Evolutionary conservation across 1,139 yeast species (phyloP), one percentile per base, ranked within the genome.

Genomic region (Geotrichum histeridarum): DNA sequence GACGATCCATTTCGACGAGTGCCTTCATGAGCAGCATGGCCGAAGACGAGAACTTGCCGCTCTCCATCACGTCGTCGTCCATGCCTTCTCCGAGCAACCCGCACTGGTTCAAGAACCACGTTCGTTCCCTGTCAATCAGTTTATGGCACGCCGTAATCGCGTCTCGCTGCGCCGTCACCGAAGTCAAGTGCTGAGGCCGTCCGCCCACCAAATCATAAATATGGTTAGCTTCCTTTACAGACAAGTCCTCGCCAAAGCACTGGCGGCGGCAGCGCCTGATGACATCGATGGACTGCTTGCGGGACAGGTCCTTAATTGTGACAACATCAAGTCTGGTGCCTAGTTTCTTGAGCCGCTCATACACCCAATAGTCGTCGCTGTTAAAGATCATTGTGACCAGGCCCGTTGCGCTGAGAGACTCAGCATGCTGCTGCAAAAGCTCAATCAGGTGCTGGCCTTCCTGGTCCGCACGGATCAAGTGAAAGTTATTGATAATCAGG

Each of bases 11-110:
- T 32, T 80, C 80, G 1, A 86, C 95, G 63, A 87, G 78, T 59
- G 80, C 89, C 55, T 80, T 74, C 81, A 86, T 83, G 53, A 87
- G 72, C 18, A 84, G 72, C 91, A 86, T 86, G 1, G 84, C 93
- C 46, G 88, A 78, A 1, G 84, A 73, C 6, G 90, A 76, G 64
- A 87, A 87, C 67, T 87, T 87, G 6, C 95, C 95, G 59, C 80
- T 78, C 60, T 86, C 94, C 86, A 86, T 85, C 5, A 87, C 95
- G 69, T 87, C 95, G 64, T 87, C 95, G 67, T 87, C 95, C 95
- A 87, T 86, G 30, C 76, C 81, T 61, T 76, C 76, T 1, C 95
- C 95, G 8, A 87, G n/a, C 15, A 87, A 72, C 0, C 90, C 94
- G 70, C 95, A 86, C 63, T 86, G 90, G 64, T 86, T 87, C 57